Base-by-base conservation (phyloP, 768 basidiomycete species). In the Mycena kentingensis region DNA sequence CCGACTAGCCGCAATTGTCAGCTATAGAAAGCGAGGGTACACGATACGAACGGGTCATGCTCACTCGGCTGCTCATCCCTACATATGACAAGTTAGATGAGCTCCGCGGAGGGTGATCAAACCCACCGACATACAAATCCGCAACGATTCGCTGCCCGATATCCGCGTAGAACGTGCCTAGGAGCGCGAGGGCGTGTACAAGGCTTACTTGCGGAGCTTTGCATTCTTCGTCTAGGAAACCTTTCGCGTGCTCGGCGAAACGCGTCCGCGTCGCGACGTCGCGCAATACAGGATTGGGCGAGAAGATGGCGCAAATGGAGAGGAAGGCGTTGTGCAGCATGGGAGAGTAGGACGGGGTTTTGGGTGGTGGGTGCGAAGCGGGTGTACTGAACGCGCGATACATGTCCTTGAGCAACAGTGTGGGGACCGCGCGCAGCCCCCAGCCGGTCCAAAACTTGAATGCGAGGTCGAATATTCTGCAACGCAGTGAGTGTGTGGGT, bases 311-410 rank as follows among this genome's bases (percentile, higher is more conserved):
- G 29, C 56, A 48, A 7, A 65, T 4, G 7, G 61, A 43, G 5
- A 82, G 63, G 3, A 79, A 68, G 16, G 77, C 70, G 55, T 82
- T 82, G 65, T 82, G 80, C 4, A 80, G 67, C 70, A 81, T 72
- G 1, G 78, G 78, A 12, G 78, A 79, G 64, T 81, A 82, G 54
- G 79, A 73, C 13, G 70, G 61, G 8, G 68, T 66, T 42, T 65
- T 67, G 1, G 68, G 65, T 35, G 63, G 63, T 0, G 60, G 52
- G 2, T 62, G 50, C 1, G 53, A 51, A 1, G 44, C 58, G 7
- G 72, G 67, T 4, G 60, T 43, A 29, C 60, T 63, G 31, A 76
- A 63, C 24, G 65, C 67, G 38, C 68, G 69, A 41, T 70, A 65
- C 75, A 77, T 76, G 60, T 76, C 75, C 24, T 69, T 66, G 15